Evolutionary conservation across 2,329 filamentous ascomycete genomes (phyloP), one percentile per base, ranked within the genome.

Genomic region (Phialophora tarda): DNA sequence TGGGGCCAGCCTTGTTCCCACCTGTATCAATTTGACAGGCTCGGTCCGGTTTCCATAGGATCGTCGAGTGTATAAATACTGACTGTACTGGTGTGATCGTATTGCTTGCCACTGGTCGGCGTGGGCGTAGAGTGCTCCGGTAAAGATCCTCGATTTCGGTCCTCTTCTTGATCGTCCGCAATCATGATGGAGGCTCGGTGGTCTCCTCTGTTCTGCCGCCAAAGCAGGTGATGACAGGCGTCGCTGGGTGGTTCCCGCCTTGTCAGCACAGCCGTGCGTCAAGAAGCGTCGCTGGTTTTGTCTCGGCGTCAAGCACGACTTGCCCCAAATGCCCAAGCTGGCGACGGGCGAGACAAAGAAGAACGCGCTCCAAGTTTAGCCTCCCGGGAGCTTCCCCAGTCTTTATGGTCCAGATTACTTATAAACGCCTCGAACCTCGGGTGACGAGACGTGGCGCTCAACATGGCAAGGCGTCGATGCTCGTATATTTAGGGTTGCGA

Each of bases 401-500:
- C 48, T 51, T 51, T 51, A 51, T 51, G 21, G 10, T 17, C 28
- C 28, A n/a, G 14, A 55, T 30, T 34, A 12, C 6, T 2, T 54
- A 32, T 8, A n/a, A 28, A 55, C n/a, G 28, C 38, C 55, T 47
- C 55, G 32, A 58, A 26, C 17, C 14, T 30, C 51, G 21, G 21
- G 8, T 26, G 30, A 58, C n/a, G 32, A 41, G n/a, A 14, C 34
- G n/a, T 11, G 21, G 28, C 21, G 14, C 38, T 30, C 17, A 23
- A 30, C 41, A 12, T 8, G 38, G 41, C 23, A 53, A 56, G 10
- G 51, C 21, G 38, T 58, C 48, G 56, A 48, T 23, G 63, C 57
- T 65, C 57, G 63, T 65, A 65, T 60, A 65, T 65, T 65, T 65
- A 61, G 32, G 28, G 59, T 63, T 63, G 34, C 24, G 17, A 51